Conservation (phyloP, 2,329 filamentous ascomycete species). For the Aspergillus sp. region DNA sequence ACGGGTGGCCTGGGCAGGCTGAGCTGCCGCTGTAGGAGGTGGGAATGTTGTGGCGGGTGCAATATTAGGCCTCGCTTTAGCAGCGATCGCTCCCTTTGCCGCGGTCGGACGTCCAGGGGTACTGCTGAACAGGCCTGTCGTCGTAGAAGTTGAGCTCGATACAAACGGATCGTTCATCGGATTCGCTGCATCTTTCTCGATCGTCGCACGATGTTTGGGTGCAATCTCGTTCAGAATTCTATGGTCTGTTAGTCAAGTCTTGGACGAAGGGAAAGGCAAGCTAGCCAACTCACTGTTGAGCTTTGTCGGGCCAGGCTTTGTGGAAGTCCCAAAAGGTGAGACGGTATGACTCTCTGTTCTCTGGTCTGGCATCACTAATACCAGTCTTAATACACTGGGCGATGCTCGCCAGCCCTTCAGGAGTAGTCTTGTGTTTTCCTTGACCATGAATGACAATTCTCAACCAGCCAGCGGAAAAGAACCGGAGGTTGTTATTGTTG, state of each 20-base stretch:
- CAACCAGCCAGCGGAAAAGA: constrained; percentile 78
- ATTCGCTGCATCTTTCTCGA: constrained; percentile 83
- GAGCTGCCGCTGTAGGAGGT: constrained; percentile 59
- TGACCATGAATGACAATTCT: constrained; percentile 79
- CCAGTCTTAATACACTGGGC: constrained; percentile 90
- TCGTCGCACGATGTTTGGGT: constrained; percentile 70
- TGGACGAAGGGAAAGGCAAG: not conserved
- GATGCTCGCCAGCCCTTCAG: constrained; percentile 80
- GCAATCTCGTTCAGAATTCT: constrained; percentile 81
- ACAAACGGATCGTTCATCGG: constrained; percentile 39
- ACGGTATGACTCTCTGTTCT: constrained; percentile 82
- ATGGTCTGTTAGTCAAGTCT: constrained; percentile 24
- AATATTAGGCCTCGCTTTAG: constrained; percentile 65
- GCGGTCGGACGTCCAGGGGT: constrained; percentile 55
- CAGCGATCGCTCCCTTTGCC: constrained; percentile 79
- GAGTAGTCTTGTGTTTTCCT: constrained; percentile 69
- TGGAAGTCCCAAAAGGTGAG: constrained; percentile 84
- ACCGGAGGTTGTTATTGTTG: constrained; percentile 90
- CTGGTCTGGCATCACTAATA: constrained; percentile 83
- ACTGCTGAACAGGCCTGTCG: constrained; percentile 19
- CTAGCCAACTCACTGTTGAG: constrained; percentile 62
- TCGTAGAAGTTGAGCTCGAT: constrained; percentile 19
- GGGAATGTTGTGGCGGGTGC: constrained; percentile 45
- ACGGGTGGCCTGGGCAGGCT: constrained; percentile 47
- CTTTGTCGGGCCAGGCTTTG: constrained; percentile 72